phyloP scores from a whole-genome alignment of 345 rosid species.

The Anastatica hierochuntica region DNA sequence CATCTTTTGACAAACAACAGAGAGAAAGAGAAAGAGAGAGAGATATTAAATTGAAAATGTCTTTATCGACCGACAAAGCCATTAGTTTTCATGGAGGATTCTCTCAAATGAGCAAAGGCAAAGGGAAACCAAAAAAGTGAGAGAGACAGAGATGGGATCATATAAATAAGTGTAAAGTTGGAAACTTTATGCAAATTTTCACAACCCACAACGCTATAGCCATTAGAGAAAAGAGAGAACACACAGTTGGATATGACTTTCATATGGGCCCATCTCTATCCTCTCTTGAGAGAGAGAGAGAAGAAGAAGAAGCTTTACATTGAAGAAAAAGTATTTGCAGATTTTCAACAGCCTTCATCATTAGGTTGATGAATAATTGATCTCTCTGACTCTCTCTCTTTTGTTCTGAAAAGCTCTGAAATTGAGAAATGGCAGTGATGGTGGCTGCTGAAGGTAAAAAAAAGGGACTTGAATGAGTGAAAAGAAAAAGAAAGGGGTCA shows the following conservation, averaged over 20 bases:
- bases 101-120: background rate
- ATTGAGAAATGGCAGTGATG: slow-evolving; percentile 23
- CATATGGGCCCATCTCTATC: slow-evolving; percentile 19
- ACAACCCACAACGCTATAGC: slow-evolving; percentile 22
- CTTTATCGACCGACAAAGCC: no score
- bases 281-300: background rate
- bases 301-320: slow-evolving; percentile 20
- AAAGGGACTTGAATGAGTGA: background rate
- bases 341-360: slow-evolving; percentile 24
- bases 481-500: slow-evolving; percentile 2
- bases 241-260: slow-evolving; percentile 21
- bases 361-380: slow-evolving; percentile 16
- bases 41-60: background rate
- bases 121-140: slow-evolving; percentile 9
- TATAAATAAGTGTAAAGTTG: slow-evolving; percentile 14
- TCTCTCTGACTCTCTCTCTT: no score
- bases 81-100: no score
- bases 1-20: slow-evolving; percentile 27
- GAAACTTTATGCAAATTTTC: slow-evolving; percentile 24
- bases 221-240: background rate
- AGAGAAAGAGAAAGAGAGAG: no score
- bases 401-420: slow-evolving; percentile 25
- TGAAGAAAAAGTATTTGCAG: slow-evolving; percentile 27
- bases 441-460: background rate
- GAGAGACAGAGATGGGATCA: no score